Conservation (phyloP, 768 basidiomycete genomes). For the Naganishia friedmannii region DNA sequence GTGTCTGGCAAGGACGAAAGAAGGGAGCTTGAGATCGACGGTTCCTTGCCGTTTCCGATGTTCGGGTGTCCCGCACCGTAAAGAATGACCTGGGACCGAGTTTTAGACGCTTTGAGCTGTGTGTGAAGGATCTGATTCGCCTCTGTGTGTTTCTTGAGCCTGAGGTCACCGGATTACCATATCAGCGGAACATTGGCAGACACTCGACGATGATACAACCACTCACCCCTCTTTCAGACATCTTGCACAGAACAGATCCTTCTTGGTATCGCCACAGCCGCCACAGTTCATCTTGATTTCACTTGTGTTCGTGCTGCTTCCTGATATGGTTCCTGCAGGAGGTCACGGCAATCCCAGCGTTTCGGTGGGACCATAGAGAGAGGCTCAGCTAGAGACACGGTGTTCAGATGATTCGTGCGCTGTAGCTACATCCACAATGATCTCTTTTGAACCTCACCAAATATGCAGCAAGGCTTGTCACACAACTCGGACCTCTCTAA, state of each 20-base stretch:
- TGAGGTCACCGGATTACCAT: background rate
- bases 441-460: too few species aligned
- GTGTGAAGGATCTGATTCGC: conserved; percentile 26
- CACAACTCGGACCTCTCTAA: too few species aligned
- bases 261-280: conserved; percentile 1
- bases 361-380: background rate
- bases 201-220: too few species aligned
- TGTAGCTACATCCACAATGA: too few species aligned
- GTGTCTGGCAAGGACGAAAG: background rate
- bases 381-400: too few species aligned
- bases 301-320: background rate
- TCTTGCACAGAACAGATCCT: conserved; percentile 15
- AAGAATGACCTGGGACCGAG: conserved; percentile 26
- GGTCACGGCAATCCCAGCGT: too few species aligned
- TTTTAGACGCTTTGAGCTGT: conserved; percentile 20
- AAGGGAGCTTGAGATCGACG: background rate
- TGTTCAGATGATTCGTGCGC: too few species aligned
- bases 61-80: background rate
- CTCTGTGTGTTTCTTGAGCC: conserved; percentile 28
- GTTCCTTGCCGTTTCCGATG: background rate
- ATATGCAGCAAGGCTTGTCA: too few species aligned
- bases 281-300: conserved; percentile 21
- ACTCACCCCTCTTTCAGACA: conserved; percentile 29
- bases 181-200: background rate
- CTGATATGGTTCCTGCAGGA: background rate